These are phyloP conservation scores for Wickerhamiella parazyma DNA, from an alignment of 805 yeast species.

Conservation along the genomic window DNA sequence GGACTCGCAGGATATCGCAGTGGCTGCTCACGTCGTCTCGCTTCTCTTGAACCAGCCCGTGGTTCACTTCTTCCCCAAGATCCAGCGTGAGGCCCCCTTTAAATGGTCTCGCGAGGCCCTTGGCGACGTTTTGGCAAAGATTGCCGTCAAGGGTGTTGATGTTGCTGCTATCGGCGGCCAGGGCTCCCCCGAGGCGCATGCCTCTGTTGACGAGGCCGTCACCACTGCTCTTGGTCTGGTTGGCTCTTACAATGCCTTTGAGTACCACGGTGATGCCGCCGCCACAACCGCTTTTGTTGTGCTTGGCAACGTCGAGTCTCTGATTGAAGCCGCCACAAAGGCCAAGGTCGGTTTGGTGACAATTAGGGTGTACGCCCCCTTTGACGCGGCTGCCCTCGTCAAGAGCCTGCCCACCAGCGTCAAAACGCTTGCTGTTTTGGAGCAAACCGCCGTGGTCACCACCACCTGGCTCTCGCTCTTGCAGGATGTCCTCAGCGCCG, in stretches of 20 bases:
- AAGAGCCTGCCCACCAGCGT: conserved; percentile 40
- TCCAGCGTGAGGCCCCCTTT: conserved; percentile 14
- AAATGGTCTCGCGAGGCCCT: conserved; percentile 18
- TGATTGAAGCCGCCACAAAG: conserved; percentile 30
- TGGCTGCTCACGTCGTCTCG: conserved; percentile 47
- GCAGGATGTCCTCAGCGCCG: conserved; percentile 58
- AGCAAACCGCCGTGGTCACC: conserved; percentile 40
- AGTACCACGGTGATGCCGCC: conserved; percentile 29
- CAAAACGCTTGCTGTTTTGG: conserved; percentile 45
- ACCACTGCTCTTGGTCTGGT: conserved; percentile 26
- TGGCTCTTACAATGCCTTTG: conserved; percentile 30
- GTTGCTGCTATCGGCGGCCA: conserved; percentile 9
- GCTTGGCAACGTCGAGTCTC: conserved; percentile 40
- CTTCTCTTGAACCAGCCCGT: conserved; percentile 39
- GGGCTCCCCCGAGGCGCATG: background rate
- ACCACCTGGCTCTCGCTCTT: conserved; percentile 54
- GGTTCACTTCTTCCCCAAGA: conserved; percentile 47
- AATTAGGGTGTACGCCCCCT: conserved; percentile 62
- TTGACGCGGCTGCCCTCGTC: conserved; percentile 40
- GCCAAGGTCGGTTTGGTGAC: conserved; percentile 35
- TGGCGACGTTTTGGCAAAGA: conserved; percentile 18
- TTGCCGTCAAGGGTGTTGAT: conserved; percentile 14
- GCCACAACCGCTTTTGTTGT: conserved; percentile 44
- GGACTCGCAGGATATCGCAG: conserved; percentile 42
- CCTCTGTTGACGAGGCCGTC: conserved; percentile 18